Evolutionary conservation across 202 grass and related monocot species (phyloP).

Genomic region (Miscanthus sacchariflorus): DNA sequence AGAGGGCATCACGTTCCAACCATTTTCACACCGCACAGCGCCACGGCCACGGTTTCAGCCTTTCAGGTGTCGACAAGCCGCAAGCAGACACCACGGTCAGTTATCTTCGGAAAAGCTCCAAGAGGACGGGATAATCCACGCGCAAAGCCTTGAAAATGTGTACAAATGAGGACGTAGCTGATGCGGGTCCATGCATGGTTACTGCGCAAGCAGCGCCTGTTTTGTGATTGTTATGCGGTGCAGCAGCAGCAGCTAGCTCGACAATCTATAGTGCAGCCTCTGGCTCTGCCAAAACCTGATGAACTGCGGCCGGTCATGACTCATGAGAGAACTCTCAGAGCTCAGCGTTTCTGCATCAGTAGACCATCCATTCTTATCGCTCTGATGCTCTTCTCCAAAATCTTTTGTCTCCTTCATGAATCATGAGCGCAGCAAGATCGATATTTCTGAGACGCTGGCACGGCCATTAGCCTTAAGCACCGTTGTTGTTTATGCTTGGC

Average conservation of each 20-base stretch:
- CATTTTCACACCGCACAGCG: background rate
- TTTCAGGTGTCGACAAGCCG: conserved; percentile 32
- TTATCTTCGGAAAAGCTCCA: conserved; percentile 34
- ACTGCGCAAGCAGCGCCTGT: background rate
- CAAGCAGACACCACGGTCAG: background rate
- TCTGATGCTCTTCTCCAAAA: background rate
- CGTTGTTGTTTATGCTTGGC: background rate
- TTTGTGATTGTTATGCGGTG: background rate
- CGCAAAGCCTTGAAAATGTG: background rate
- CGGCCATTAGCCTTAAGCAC: conserved; percentile 7
- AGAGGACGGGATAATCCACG: conserved; percentile 15
- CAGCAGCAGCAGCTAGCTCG: background rate
- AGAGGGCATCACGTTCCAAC: too few species aligned
- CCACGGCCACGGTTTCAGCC: background rate
- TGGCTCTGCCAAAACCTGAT: conserved; percentile 33
- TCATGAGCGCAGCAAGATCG: background rate
- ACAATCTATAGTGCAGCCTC: conserved; percentile 40
- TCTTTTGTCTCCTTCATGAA: background rate
- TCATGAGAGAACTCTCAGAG: background rate
- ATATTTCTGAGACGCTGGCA: background rate
- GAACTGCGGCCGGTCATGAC: conserved; percentile 10
- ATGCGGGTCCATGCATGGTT: background rate
- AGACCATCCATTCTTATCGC: conserved; percentile 24
- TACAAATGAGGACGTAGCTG: background rate
- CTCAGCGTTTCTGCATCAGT: conserved; percentile 1